phyloP scores from a whole-genome alignment of 202 grass and related monocot genomes.

The Digitaria exilis region DNA sequence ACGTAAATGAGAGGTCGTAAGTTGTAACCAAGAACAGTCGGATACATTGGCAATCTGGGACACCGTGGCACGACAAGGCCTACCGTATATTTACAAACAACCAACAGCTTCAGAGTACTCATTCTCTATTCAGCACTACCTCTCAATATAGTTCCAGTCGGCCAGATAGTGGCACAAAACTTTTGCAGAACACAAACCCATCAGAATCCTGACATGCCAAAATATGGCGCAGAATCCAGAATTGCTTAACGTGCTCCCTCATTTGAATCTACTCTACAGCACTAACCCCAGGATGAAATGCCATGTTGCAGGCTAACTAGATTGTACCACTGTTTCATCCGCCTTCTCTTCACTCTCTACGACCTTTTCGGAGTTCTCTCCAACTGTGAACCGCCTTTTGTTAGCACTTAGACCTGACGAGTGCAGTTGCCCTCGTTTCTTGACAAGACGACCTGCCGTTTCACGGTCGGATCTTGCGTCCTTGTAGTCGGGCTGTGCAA shows the following conservation, averaged over 20 bases:
- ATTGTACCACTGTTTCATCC: background rate
- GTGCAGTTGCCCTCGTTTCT: constrained; percentile 52
- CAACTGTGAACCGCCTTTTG: constrained; percentile 68
- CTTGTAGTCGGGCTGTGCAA: constrained; percentile 49
- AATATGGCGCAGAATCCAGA: background rate
- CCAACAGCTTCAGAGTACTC: background rate
- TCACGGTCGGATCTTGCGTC: constrained; percentile 55
- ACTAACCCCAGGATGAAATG: background rate
- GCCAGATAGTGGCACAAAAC: background rate
- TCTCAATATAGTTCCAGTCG: background rate
- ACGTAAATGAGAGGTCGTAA: background rate
- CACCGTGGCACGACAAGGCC: background rate
- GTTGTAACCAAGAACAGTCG: background rate
- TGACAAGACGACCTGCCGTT: constrained; percentile 64
- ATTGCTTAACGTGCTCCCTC: background rate
- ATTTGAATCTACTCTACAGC: background rate
- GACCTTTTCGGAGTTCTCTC: constrained; percentile 45
- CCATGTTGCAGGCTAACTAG: background rate
- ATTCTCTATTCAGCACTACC: background rate
- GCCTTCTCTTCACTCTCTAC: background rate
- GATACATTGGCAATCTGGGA: background rate
- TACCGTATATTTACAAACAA: background rate
- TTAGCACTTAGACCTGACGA: constrained; percentile 57
- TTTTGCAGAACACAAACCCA: background rate
- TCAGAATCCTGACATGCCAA: background rate